Base-by-base conservation (phyloP, 2,329 filamentous ascomycete species). In the Penicillium glabrum region DNA sequence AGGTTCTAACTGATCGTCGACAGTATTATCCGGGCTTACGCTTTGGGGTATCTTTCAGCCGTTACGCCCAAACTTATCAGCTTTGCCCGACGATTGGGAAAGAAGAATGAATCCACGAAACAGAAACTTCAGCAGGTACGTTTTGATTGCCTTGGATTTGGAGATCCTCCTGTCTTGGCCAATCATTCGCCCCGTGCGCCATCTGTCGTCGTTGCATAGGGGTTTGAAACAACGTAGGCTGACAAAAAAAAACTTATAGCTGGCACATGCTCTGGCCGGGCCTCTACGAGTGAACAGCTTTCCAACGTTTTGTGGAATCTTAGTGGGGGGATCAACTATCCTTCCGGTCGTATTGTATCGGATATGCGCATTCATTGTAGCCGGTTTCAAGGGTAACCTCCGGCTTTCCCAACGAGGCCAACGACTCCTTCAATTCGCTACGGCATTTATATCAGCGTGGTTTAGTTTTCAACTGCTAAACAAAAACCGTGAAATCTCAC, bases 281-380 rank as follows among this genome's bases (percentile, higher is more conserved):
- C 71, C 77, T 26, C 63, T 80, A 35, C 75, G 74, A 37, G 61
- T 77, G 41, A 75, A 82, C 62, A 76, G 77, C 49, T 83, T 84
- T 60, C 80, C 82, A 33, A 72, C 80, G 3, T 82, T 81, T 58
- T 84, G 82, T 66, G 83, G 77, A 44, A 62, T 77, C 24, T 70
- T 84, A 16, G 74, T 83, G 19, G 82, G 79, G 39, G 81, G 82
- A 23, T 82, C 81, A 51, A 82, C 79, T 16, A 54, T 80, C 49
- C 66, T 83, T 21, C 76, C 77, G 19, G 52, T 67, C 21, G 57
- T 71, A 19, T 64, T 68, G 56, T 58, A 66, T 60, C 61, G 55
- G 41, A 60, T 67, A 55, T 73, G 56, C 58, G 65, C 58, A 49
- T 65, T 60, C 50, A 50, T 72, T 39, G 46, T 62, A 43, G 61